Evolutionary conservation across 768 basidiomycete species (phyloP), one percentile per base, ranked within the genome.

Genomic region (Mrakia blollopis): DNA sequence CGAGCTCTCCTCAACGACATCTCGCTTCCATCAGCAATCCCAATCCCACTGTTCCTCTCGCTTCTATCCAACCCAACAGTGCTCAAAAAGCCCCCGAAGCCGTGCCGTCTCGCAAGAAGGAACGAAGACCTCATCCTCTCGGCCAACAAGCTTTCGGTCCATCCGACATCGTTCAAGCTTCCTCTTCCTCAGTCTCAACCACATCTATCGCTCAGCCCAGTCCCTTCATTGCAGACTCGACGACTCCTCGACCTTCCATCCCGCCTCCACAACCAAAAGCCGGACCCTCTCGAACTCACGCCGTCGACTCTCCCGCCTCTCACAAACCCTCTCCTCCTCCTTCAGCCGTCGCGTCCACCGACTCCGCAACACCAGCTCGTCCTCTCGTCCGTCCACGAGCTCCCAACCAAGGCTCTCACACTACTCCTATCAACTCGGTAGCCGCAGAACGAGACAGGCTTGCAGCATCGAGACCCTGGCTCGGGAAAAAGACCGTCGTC

Each of bases 111-210:
- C 23, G 35, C 37, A 39, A 11, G 10, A 37, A 21, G 39, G 65
- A 23, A 25, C 35, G 37, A 41, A 21, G 37, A 39, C 65, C 65
- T n/a, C 65, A 68, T n/a, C 65, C 65, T 5, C 65, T 68, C 65
- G 65, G 65, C 16, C 65, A 68, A n/a, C 65, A 68, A 10, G 65
- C 39, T 0, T 68, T 68, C 65, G 65, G 39, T 11, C 65, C 65
- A 0, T 39, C 35, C 16, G 65, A 68, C 37, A 13, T 39, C 35
- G 65, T 39, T 6, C 25, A 35, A 6, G 21, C 14, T n/a, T 25
- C 25, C 4, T 44, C 65, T 7, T 39, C 63, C n/a, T 7, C 63
- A 8, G 16, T 35, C 14, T 39, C 14, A 0, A 8, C 18, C 1
- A 2, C 47, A 5, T 50, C 39, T 25, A 41, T 41, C 65, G 35